Percentiles rank a stretch among this genome's conserved stretches.
phyloP scores from a whole-genome alignment of 345 rosid genomes.

The Brassica carinata region DNA sequence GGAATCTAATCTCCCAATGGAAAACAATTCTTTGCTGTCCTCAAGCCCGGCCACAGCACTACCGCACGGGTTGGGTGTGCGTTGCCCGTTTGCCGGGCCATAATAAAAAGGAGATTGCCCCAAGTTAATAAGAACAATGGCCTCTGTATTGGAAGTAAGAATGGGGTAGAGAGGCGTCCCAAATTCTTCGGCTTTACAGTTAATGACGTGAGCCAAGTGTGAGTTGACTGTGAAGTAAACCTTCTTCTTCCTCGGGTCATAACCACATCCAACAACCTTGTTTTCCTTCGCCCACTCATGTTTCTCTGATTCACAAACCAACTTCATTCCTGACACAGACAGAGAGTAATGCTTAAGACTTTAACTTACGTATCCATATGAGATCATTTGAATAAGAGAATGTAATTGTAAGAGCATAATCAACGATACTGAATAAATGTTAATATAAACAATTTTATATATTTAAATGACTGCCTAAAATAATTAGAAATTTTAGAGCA shows the following conservation, averaged over 20 bases:
- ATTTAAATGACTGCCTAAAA: not conserved
- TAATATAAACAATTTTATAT: not conserved
- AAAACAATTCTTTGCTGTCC: conserved; percentile 83
- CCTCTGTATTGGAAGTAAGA: conserved; percentile 37
- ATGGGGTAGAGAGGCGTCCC: conserved; percentile 44
- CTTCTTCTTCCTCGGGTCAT: conserved; percentile 41
- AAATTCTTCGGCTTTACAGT: conserved; percentile 45
- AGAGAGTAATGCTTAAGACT: not conserved
- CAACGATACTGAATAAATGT: not conserved
- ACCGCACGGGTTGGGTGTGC: conserved; percentile 37
- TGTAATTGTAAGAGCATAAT: not conserved
- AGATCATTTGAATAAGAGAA: not conserved
- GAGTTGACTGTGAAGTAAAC: conserved; percentile 46
- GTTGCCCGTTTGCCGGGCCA: conserved; percentile 36
- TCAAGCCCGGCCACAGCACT: conserved; percentile 66
- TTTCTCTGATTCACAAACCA: conserved; percentile 46
- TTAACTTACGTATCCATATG: not conserved
- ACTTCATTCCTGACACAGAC: conserved; percentile 58
- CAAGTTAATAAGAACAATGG: conserved; percentile 33
- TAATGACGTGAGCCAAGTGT: conserved; percentile 39
- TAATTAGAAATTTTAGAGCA: not conserved
- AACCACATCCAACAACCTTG: conserved; percentile 46
- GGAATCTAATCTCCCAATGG: conserved; percentile 89
- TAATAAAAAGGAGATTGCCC: conserved; percentile 44
- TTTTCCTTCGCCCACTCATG: conserved; percentile 36